Evolutionary conservation across 768 basidiomycete species (phyloP), one percentile per base, ranked within the genome.

Genomic region (Pulveroboletus frians): DNA sequence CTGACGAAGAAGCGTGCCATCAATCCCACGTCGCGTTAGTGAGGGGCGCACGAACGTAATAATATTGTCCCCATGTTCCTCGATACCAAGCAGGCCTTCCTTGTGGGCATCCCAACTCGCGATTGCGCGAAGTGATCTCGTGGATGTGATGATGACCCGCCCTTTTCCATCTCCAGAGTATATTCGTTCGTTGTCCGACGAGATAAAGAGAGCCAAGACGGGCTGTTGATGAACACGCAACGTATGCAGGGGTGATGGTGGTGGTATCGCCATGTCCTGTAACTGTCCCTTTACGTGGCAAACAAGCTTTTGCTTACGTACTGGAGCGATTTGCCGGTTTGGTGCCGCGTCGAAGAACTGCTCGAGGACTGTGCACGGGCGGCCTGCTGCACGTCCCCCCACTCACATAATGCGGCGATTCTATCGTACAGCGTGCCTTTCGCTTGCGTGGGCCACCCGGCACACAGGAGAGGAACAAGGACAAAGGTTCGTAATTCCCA

Each of bases 161-260:
- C 95, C 95, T 15, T 82, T 76, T 5, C 76, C 71, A 58, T 98
- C 95, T 3, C 86, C 93, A 7, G 94, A 90, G 69, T 92, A 94
- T 5, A 98, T 70, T 15, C 88, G 73, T 53, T 87, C 80, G 60
- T 92, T 90, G 62, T 88, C 80, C 4, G 71, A 55, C 1, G 91
- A 89, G 59, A 92, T 70, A 38, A 68, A 73, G 31, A 94, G 47
- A 0, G 78, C 70, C 46, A 71, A 78, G 45, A 95, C 67, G 14
- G 84, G 76, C 4, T 80, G 71, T 0, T 75, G 70, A 62, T 97
- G 94, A 2, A 77, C 71, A 10, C 94, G 84, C 23, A 96, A 71
- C 18, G 90, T 71, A 56, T 92, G 88, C 4, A 78, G 71, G 0
- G 92, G 94, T 4, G 78, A 67, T 8, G 84, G 77, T 18, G 80